Evolutionary conservation across 163 green algal species (phyloP).

Genomic region (Volvox carteri): DNA sequence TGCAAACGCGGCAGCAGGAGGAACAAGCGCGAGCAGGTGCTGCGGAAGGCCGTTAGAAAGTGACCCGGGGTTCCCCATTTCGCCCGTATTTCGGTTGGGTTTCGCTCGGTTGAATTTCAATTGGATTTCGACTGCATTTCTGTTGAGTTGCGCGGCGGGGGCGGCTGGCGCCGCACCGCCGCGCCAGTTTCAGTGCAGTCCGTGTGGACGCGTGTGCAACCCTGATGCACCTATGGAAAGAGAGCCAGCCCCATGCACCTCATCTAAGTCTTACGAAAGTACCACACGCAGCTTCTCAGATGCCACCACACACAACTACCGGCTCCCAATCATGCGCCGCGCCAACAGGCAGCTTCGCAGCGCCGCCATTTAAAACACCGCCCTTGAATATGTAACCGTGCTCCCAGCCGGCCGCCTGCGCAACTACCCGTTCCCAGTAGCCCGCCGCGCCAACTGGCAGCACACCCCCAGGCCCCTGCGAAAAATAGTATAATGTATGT

Average conservation of each 20-base stretch:
- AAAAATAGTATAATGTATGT: too few species aligned
- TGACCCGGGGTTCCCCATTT: too few species aligned
- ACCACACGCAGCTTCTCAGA: constrained; percentile 10
- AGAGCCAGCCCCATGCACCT: constrained; percentile 13
- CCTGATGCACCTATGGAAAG: not conserved
- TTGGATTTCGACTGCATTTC: too few species aligned
- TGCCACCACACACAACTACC: not conserved
- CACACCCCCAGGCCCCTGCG: too few species aligned
- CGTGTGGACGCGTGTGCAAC: constrained; percentile 6
- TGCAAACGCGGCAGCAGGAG: too few species aligned
- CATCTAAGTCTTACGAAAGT: constrained; percentile 14
- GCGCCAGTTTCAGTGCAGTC: constrained; percentile 10
- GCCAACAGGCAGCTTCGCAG: constrained; percentile 29
- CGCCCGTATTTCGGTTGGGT: not conserved
- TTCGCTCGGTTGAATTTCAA: not conserved
- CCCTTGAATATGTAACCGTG: not conserved
- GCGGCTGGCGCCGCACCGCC: not conserved
- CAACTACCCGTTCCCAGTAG: constrained; percentile 1
- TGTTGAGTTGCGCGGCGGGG: too few species aligned
- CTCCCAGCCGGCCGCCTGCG: not conserved
- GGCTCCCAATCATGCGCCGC: not conserved
- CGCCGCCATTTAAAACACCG: not conserved
- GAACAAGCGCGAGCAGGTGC: too few species aligned
- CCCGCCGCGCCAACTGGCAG: not conserved
- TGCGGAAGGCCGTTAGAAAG: too few species aligned